Evolutionary conservation across 2,329 filamentous ascomycete genomes (phyloP), one percentile per base, ranked within the genome.

Genomic region (Fusarium sulawesiense): DNA sequence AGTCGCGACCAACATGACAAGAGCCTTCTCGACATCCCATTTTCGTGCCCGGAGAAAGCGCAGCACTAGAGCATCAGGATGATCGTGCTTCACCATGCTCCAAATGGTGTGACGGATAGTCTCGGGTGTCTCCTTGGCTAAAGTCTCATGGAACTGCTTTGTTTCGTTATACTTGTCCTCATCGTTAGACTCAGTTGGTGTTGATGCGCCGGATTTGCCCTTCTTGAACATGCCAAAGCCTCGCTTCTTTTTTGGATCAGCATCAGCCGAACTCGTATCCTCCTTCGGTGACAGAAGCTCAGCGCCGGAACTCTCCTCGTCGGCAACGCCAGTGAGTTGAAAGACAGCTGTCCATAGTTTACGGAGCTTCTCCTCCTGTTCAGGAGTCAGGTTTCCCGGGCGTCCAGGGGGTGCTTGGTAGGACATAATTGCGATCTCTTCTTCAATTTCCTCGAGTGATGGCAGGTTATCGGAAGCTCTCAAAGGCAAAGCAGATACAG

Each of bases 161-260:
- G 88, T 92, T 80, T 96, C 92, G 48, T 94, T 94, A 78, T 97
- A 95, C 83, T 98, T 99, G 83, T 99, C 96, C 60, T 98, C 92
- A 6, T 84, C 83, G 14, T 57, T 30, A 23, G 83, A 87, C 57
- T 78, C 82, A 68, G 81, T 84, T 46, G 79, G 76, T 21, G 79
- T 74, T 16, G 78, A 73, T 10, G 77, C 66, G n/a, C 78, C 71
- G 13, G 80, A 77, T 41, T 83, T 82, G 20, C 78, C 76, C 71
- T 87, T 86, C 71, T 88, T 86, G 77, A 96, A 95, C 20, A 95
- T 80, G 32, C 86, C 85, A 64, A 93, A 85, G 47, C 62, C 63
- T 50, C 90, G 87, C 80, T 91, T 92, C 82, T 94, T 96, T 79
- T 93, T 92, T 72, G 89, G 91, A 72, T 87, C 86, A 7, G 75